Conservation (phyloP, 2,329 filamentous ascomycete genomes). For the Mariannaea elegans region DNA sequence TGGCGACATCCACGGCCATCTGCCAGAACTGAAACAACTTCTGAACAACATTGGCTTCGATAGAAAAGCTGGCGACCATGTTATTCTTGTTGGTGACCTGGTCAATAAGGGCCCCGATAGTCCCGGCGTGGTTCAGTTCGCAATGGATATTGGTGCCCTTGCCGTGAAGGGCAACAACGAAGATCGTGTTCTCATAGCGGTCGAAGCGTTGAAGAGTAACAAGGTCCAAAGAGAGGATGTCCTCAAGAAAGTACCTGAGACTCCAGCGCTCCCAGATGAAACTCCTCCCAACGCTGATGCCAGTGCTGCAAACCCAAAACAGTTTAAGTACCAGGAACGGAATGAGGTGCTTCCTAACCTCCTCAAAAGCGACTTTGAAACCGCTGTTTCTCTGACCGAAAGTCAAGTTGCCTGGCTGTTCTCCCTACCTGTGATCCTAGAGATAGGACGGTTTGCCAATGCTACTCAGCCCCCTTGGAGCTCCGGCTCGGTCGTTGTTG, state of each 20-base stretch:
- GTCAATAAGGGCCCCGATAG: conserved; percentile 87
- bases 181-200: conserved; percentile 73
- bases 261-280: background rate
- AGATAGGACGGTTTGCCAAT: conserved; percentile 16
- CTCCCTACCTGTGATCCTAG: conserved; percentile 24
- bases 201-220: conserved; percentile 17
- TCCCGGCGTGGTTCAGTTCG: conserved; percentile 76
- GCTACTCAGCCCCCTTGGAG: conserved; percentile 25
- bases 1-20: conserved; percentile 90
- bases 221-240: background rate
- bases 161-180: conserved; percentile 90
- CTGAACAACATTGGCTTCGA: conserved; percentile 74
- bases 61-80: conserved; percentile 62
- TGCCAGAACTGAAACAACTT: conserved; percentile 68
- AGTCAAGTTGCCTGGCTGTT: conserved; percentile 28
- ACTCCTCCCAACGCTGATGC: background rate
- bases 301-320: background rate
- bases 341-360: conserved; percentile 13
- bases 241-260: background rate
- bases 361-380: conserved; percentile 28
- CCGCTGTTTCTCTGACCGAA: conserved; percentile 16
- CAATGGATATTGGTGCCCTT: conserved; percentile 74
- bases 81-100: conserved; percentile 78
- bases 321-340: background rate
- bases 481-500: conserved; percentile 58